Base-by-base conservation (phyloP, 352 stramenopile genomes). In the Phytophthora sp. region DNA sequence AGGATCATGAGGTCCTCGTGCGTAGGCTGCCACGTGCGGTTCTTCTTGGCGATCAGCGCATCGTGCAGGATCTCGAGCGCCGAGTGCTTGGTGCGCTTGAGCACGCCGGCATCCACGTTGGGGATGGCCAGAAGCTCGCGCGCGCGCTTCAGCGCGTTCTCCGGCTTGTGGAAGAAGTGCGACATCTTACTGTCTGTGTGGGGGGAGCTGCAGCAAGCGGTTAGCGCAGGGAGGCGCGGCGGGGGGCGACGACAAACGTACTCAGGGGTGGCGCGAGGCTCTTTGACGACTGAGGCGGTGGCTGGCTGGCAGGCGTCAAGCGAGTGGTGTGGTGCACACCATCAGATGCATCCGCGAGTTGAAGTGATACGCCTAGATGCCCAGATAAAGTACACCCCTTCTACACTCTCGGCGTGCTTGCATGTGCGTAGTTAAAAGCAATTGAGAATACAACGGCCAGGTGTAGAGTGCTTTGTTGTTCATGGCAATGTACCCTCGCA, bases 1-100 rank as follows among this genome's bases (percentile, higher is more conserved):
- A 92, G 78, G 35, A 97, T 77, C 91, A 99, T 99, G 44, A 99
- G 97, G 64, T 97, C 87, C 69, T 99, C 97, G 69, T 99, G 98
- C 9, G 89, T 89, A n/a, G 94, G 91, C 61, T 97, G 96, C 97
- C 97, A 99, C 55, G 91, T 98, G 62, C 97, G 95, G 74, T 98
- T 96, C 66, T 97, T 96, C 66, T 97, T 97, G 63, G 88, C 91
- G 50, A 94, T 95, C 39, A 99, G 80, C 18, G 98, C 92, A 60
- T 98, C 95, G 74, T 99, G 96, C 37, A 95, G 74, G 61, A 91
- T 92, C 72, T 96, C 87, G 20, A 96, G 74, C 45, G 88, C 88
- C 44, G 78, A 83, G 60, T 82, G 78, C 61, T 96, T 96, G 18
- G 90, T 85, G 42, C 87, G 84, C 66, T 91, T 90, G 21, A 88